Evolutionary conservation across 306 rosid species (phyloP).

Genomic region (Hippophae tibetana): DNA sequence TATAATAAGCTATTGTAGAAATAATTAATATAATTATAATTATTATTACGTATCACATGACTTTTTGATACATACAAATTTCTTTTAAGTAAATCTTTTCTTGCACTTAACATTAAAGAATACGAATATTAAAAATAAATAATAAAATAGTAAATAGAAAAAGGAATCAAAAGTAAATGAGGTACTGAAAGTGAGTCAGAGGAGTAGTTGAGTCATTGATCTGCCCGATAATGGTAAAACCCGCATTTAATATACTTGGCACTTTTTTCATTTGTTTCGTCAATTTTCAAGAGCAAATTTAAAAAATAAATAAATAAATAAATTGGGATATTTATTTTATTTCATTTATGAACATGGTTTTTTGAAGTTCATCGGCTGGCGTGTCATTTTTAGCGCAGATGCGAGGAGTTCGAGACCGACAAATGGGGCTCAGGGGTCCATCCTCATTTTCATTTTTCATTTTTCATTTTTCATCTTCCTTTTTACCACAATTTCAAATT

Average conservation of each 20-base stretch:
- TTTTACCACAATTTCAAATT: background rate
- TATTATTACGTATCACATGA: too few species aligned
- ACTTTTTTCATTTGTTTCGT: too few species aligned
- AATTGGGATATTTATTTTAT: background rate
- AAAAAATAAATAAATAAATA: too few species aligned
- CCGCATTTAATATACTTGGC: too few species aligned
- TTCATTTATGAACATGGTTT: background rate
- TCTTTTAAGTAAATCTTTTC: too few species aligned
- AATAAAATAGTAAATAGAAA: too few species aligned
- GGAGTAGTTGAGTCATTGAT: slow-evolving; percentile 71
- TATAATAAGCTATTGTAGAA: too few species aligned
- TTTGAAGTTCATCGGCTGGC: slow-evolving; percentile 32
- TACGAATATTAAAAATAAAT: too few species aligned
- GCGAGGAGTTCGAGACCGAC: slow-evolving; percentile 73
- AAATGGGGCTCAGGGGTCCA: slow-evolving; percentile 42
- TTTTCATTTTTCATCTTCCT: slow-evolving; percentile 19
- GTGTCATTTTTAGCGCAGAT: slow-evolving; percentile 42
- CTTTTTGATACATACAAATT: too few species aligned
- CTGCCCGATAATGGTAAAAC: slow-evolving; percentile 48
- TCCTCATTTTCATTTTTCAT: slow-evolving; percentile 21
- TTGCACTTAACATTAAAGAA: too few species aligned
- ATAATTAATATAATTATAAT: too few species aligned
- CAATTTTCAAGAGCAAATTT: background rate
- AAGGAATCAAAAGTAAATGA: slow-evolving; percentile 11
- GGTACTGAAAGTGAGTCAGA: slow-evolving; percentile 58